Evolutionary conservation across 2,329 filamentous ascomycete species (phyloP), one percentile per base, ranked within the genome.

Genomic region (Pseudocercospora macadamiae): DNA sequence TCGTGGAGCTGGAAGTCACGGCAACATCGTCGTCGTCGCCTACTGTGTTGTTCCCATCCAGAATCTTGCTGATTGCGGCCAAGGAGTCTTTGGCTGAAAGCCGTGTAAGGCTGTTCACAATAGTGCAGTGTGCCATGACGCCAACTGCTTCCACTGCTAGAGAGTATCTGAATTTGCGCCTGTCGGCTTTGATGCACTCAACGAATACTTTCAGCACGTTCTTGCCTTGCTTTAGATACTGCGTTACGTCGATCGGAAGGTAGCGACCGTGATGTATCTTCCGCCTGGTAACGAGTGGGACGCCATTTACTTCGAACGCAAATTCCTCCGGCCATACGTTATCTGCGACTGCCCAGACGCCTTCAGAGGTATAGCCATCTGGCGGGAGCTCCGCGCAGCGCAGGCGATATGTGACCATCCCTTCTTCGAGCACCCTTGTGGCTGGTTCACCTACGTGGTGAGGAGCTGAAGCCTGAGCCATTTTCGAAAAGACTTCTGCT

Each of bases 231-330:
- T 68, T 71, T 4, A 96, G 64, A 18, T 83, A 72, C 0, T 71
- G 61, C 2, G 91, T 92, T 21, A 96, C 77, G 65, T 96, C 91
- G 4, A 90, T 78, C 0, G 93, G 87, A 7, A 91, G 74, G 66
- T 96, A 90, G 65, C 87, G 90, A 9, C 87, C 87, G 68, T 93
- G 83, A 61, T 95, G 87, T 1, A 84, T 73, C 66, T 90, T 91
- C 25, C 89, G 83, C 37, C 88, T 83, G 14, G 91, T 71, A 9
- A 85, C 77, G 1, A 83, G 68, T 16, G 64, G 47, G 0, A 75
- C 69, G 0, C 74, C 78, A 66, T 96, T 96, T 60, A 96, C 73
- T 14, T 82, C 79, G 60, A 93, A 80, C 61, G 87, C 90, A 0
- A 91, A 79, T 51, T 84, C 82, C 32, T 82, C 78, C 0, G 91